These are phyloP conservation scores for Zoysia pacifica DNA, from an alignment of 176 grass and related monocot species.

Conservation along the genomic window DNA sequence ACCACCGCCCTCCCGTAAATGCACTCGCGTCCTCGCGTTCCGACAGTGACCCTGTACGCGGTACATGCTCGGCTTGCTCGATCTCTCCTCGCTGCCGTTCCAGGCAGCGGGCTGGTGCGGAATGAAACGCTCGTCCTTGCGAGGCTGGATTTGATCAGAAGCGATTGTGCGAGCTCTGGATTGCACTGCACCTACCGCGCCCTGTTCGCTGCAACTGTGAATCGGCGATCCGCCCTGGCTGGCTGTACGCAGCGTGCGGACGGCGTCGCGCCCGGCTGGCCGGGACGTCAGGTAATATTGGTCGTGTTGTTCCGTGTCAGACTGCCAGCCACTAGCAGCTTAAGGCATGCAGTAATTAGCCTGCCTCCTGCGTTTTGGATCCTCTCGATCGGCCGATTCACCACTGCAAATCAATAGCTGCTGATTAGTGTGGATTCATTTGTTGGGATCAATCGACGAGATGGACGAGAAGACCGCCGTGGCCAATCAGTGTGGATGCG, in stretches of 20 bases:
- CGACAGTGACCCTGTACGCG: background rate
- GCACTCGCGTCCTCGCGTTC: background rate
- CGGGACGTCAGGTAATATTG: constrained; percentile 8
- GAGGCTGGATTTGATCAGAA: constrained; percentile 5
- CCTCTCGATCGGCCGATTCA: background rate
- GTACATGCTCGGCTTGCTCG: background rate
- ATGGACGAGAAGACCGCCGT: background rate
- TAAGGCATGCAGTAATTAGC: background rate
- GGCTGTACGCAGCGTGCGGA: background rate
- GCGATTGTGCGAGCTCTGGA: background rate
- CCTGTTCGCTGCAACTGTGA: background rate
- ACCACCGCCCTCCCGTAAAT: background rate
- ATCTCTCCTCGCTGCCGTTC: background rate
- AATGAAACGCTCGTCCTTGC: background rate
- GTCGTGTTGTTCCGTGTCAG: background rate
- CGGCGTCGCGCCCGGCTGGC: background rate
- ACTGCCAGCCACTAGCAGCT: background rate
- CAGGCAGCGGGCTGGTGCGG: background rate
- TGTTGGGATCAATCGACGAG: background rate
- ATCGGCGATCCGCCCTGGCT: background rate
- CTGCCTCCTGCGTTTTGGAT: background rate
- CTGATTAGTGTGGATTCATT: background rate
- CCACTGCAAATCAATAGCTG: background rate
- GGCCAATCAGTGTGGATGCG: constrained; percentile 10
- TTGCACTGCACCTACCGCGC: background rate